Conservation (phyloP, 495 filamentous ascomycete species). For the Hypomontagnella monticulosa region DNA sequence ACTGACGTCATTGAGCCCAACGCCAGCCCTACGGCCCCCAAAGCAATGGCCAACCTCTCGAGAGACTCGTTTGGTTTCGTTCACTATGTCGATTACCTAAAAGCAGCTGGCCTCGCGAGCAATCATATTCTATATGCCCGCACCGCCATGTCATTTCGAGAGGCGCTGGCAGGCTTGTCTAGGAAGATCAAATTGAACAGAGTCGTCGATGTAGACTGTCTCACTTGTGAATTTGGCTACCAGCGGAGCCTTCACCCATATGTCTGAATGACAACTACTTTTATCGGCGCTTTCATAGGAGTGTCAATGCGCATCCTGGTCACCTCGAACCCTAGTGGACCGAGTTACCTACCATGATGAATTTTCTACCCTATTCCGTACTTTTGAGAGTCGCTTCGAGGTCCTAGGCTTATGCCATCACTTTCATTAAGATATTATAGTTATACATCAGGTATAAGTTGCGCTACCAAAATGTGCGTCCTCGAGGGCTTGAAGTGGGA, state of each 20-base stretch:
- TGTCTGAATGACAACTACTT: not conserved
- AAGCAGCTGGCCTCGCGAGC: slow-evolving; percentile 17
- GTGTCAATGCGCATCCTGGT: too few species aligned
- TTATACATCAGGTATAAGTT: too few species aligned
- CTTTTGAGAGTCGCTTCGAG: too few species aligned
- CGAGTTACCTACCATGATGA: too few species aligned
- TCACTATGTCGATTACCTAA: slow-evolving; percentile 33
- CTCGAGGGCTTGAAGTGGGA: too few species aligned
- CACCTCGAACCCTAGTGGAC: too few species aligned
- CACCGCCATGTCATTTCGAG: slow-evolving; percentile 27
- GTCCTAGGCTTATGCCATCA: too few species aligned
- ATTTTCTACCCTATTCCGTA: too few species aligned
- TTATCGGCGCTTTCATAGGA: not conserved
- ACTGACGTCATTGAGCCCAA: not conserved
- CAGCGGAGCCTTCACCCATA: slow-evolving; percentile 9
- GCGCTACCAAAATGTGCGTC: too few species aligned
- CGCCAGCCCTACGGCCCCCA: not conserved
- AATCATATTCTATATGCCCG: slow-evolving; percentile 29
- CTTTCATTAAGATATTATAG: too few species aligned
- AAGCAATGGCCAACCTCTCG: not conserved
- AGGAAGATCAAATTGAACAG: slow-evolving; percentile 24
- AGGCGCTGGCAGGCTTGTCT: slow-evolving; percentile 4
- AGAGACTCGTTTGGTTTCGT: slow-evolving; percentile 29
- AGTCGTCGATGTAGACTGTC: slow-evolving; percentile 35
- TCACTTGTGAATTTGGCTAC: slow-evolving; percentile 18